phyloP scores from a whole-genome alignment of 2,329 filamentous ascomycete species.

The Talaromyces marneffei region DNA sequence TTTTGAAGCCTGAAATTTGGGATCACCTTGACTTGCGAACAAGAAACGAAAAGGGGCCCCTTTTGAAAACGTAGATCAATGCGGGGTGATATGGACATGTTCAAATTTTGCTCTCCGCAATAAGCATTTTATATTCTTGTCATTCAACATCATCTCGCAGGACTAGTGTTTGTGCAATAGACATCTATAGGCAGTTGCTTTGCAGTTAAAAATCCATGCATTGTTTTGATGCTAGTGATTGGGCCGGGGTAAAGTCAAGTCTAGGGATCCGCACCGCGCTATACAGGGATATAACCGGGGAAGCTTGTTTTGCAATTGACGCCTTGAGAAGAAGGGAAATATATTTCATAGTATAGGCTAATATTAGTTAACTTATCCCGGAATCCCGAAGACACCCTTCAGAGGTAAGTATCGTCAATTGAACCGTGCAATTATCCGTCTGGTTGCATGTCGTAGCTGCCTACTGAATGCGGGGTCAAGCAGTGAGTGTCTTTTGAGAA shows the following conservation, averaged over 20 bases:
- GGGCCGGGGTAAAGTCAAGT: not conserved
- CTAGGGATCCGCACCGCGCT: not conserved
- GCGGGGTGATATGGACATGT: not conserved
- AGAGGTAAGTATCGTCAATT: not conserved
- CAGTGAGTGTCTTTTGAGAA: too few relatives aligned
- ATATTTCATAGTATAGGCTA: not conserved
- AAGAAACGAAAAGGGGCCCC: not conserved
- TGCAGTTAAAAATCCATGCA: not conserved
- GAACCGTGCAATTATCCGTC: not conserved
- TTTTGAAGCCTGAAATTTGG: not conserved
- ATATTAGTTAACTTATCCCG: not conserved
- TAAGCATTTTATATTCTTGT: not conserved
- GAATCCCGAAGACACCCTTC: not conserved
- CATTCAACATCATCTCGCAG: not conserved
- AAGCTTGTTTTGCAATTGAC: not conserved
- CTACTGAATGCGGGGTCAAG: not conserved
- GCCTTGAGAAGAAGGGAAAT: too few relatives aligned
- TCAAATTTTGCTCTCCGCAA: not conserved
- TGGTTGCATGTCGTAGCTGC: not conserved
- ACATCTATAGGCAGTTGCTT: not conserved
- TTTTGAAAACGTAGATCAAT: not conserved
- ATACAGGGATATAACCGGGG: not conserved
- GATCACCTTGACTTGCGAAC: too few relatives aligned
- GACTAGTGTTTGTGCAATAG: not conserved
- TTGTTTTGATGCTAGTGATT: not conserved